These are phyloP conservation scores for Sugiyamaella japonica DNA, from an alignment of 1,139 yeast genomes.

Conservation along the genomic window DNA sequence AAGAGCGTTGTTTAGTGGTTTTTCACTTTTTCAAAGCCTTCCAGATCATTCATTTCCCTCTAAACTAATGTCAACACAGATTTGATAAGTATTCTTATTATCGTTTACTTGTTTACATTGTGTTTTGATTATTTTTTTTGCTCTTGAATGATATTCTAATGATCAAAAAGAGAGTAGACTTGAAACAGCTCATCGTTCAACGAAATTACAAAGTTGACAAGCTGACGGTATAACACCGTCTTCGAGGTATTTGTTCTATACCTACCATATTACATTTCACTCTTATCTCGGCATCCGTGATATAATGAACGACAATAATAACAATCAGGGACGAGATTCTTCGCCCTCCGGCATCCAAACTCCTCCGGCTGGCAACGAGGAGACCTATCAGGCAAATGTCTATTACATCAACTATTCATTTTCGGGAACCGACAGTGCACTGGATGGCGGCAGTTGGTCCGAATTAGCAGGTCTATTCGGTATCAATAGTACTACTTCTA, in stretches of 20 bases:
- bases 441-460: background rate
- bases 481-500: background rate
- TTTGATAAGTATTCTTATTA: background rate
- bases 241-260: background rate
- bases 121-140: background rate
- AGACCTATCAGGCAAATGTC: constrained; percentile 7
- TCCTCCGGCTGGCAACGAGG: background rate
- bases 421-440: constrained; percentile 6
- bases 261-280: background rate
- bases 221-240: constrained; percentile 1
- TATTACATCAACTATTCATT: constrained; percentile 16
- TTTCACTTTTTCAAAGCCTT: too few species aligned
- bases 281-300: background rate
- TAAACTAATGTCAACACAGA: background rate
- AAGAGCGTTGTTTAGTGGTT: too few species aligned
- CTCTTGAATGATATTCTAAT: background rate
- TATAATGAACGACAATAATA: constrained; percentile 2
- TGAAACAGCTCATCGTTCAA: background rate
- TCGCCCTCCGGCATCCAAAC: background rate
- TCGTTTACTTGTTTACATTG: background rate
- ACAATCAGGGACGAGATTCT: constrained; percentile 1
- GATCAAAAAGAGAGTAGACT: background rate
- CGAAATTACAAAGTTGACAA: background rate
- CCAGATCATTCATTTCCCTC: too few species aligned
- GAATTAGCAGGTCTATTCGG: constrained; percentile 9